Percentiles rank a stretch among this genome's conserved stretches.
These are phyloP conservation scores for Saturnispora dispora DNA, from an alignment of 805 yeast species.

Conservation along the genomic window DNA sequence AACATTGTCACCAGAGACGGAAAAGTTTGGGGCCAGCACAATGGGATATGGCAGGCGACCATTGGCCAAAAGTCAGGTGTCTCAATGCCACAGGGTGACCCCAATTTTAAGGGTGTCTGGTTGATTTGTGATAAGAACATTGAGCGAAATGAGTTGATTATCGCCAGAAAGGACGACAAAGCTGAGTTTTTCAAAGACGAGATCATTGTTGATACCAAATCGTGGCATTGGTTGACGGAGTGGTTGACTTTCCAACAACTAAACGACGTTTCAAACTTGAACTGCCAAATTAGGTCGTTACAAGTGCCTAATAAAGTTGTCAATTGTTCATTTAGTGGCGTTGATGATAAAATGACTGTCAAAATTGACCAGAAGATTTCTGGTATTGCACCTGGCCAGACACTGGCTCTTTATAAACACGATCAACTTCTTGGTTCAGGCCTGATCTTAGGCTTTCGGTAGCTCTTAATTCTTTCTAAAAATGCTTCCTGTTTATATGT, in stretches of 20 bases:
- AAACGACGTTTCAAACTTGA: conserved; percentile 20
- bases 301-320: conserved; percentile 42
- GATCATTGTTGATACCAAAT: conserved; percentile 30
- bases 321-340: conserved; percentile 7
- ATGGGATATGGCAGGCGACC: conserved; percentile 92
- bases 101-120: conserved; percentile 72
- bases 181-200: conserved; percentile 41
- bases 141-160: conserved; percentile 62
- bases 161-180: conserved; percentile 63
- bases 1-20: conserved; percentile 72
- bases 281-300: conserved; percentile 65
- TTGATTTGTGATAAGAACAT: conserved; percentile 65
- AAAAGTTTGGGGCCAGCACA: conserved; percentile 66
- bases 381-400: conserved; percentile 90
- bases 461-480: conserved; percentile 1
- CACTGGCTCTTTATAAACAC: conserved; percentile 59
- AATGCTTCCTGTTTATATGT: conserved; percentile 14
- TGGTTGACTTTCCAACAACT: conserved; percentile 8
- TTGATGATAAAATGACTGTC: conserved; percentile 24
- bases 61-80: conserved; percentile 80
- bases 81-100: conserved; percentile 85
- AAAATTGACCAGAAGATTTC: conserved; percentile 38
- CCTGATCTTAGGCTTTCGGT: conserved; percentile 18
- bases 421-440: conserved; percentile 66
- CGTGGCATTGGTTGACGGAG: conserved; percentile 42